Evolutionary conservation across 176 grass and related monocot species (phyloP), one percentile per base, ranked within the genome.

Genomic region (Musa beccarii): DNA sequence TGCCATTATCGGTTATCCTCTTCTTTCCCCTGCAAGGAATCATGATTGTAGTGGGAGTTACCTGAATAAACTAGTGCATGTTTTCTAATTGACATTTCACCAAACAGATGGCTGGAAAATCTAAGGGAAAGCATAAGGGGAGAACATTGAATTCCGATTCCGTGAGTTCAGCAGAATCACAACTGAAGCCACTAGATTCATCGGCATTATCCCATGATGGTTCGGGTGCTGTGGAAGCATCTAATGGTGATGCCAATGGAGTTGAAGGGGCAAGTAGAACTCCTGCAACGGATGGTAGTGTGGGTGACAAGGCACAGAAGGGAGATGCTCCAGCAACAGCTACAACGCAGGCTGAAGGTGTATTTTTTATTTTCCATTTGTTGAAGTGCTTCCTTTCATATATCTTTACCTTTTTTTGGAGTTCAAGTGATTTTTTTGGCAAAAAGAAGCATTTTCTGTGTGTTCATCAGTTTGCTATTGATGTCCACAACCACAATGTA

Each of bases 71-170:
- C 11, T 66, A 11, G n/a, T 66, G 14, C 9, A 26, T 43, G 34
- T 43, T 43, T 43, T 43, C 34, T 43, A 0, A 43, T 43, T 43
- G 34, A 26, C 16, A 34, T 6, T 59, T 29, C 53, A 25, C 59
- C 82, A 81, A 79, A 80, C 59, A 77, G 82, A 99, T 99, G 96
- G 96, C 96, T 77, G 96, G 96, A 55, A 99, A 95, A 77, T 94
- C 91, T 19, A 99, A 85, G 26, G 79, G 75, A 43, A 99, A 76
- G 63, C 92, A 78, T 80, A 96, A 92, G 85, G 86, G 76, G 11
- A 94, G 83, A 79, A 79, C 84, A 4, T 64, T 78, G 56, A 76
- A 56, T 28, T 61, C 64, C 1, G 75, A 54, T 68, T 76, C 80
- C 68, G 34, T 28, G 28, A 75, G 17, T 29, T 4, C 77, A 1